Percentiles rank a stretch among this genome's conserved stretches.
Evolutionary conservation across 768 basidiomycete species (phyloP).

Genomic region (Mycena vitilis): DNA sequence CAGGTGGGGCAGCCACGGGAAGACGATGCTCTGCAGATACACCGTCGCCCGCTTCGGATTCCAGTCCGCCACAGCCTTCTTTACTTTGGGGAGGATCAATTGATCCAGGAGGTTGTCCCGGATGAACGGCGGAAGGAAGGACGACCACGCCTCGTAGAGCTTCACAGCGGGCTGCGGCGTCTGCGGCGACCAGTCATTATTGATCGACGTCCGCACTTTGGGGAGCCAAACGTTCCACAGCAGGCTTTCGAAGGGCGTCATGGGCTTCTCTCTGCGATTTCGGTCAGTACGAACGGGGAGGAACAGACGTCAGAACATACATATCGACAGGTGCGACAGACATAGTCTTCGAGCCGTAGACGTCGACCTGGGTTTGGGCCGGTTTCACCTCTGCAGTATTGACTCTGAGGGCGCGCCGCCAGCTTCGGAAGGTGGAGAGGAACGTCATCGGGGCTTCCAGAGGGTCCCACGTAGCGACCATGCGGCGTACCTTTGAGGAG

Average conservation of each 20-base stretch:
- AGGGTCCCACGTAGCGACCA: constrained; percentile 85
- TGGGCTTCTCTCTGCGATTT: constrained; percentile 63
- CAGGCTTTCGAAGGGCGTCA: constrained; percentile 96
- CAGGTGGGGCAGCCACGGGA: constrained; percentile 95
- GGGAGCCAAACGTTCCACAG: constrained; percentile 97
- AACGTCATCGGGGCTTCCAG: constrained; percentile 79
- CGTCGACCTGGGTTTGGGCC: constrained; percentile 60
- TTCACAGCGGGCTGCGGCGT: constrained; percentile 80
- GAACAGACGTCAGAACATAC: constrained; percentile 45
- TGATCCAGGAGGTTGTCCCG: constrained; percentile 97
- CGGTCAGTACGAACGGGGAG: constrained; percentile 12
- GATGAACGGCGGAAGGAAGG: constrained; percentile 90
- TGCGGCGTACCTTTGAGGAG: constrained; percentile 66
- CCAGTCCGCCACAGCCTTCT: constrained; percentile 89
- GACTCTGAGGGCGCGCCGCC: constrained; percentile 77
- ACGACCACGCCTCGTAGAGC: constrained; percentile 90
- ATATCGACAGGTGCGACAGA: constrained; percentile 44
- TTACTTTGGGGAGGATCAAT: constrained; percentile 92
- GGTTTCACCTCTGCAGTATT: constrained; percentile 56
- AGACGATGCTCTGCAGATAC: constrained; percentile 83
- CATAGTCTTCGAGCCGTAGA: constrained; percentile 63
- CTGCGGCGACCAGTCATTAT: constrained; percentile 92
- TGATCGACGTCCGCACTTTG: constrained; percentile 90
- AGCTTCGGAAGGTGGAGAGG: constrained; percentile 72
- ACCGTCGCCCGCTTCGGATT: constrained; percentile 66